These are phyloP conservation scores for Penicillium cosmopolitanum DNA, from an alignment of 495 filamentous ascomycete genomes.

Conservation along the genomic window DNA sequence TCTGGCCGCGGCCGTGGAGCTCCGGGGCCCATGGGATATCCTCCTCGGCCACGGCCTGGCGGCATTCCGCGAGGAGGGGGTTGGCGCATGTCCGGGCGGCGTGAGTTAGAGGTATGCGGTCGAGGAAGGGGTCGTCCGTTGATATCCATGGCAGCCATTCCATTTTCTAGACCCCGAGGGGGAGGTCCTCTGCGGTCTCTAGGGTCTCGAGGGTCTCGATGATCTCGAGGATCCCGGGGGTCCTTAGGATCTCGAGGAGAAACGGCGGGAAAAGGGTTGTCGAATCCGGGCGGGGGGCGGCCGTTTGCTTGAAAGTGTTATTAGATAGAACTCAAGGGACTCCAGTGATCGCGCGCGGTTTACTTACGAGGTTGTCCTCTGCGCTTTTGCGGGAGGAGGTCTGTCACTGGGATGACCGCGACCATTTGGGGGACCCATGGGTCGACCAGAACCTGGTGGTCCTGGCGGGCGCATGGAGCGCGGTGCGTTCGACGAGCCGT, in stretches of 20 bases:
- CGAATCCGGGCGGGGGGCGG: conserved; percentile 41
- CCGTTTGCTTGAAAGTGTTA: background rate
- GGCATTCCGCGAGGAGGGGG: conserved; percentile 33
- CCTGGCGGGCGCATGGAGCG: conserved; percentile 41
- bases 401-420: conserved; percentile 32
- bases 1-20: conserved; percentile 24
- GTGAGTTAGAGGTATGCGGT: conserved; percentile 44
- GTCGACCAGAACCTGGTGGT: conserved; percentile 51
- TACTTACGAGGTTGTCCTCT: conserved; percentile 42
- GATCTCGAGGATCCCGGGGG: conserved; percentile 29
- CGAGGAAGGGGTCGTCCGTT: conserved; percentile 45
- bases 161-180: conserved; percentile 45
- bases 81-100: conserved; percentile 36
- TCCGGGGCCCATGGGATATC: conserved; percentile 25
- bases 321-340: background rate
- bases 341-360: background rate
- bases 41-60: conserved; percentile 25
- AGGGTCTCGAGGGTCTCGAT: conserved; percentile 26
- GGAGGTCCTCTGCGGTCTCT: conserved; percentile 29
- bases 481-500: conserved; percentile 44
- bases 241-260: conserved; percentile 38
- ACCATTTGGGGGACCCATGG: conserved; percentile 27
- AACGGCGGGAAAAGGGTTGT: conserved; percentile 71
- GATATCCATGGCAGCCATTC: conserved; percentile 63
- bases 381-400: conserved; percentile 32